Percentiles rank a stretch among this genome's conserved stretches.
These are phyloP conservation scores for Pyrenochaeta sp. DNA, from an alignment of 2,329 filamentous ascomycete genomes.

Conservation along the genomic window DNA sequence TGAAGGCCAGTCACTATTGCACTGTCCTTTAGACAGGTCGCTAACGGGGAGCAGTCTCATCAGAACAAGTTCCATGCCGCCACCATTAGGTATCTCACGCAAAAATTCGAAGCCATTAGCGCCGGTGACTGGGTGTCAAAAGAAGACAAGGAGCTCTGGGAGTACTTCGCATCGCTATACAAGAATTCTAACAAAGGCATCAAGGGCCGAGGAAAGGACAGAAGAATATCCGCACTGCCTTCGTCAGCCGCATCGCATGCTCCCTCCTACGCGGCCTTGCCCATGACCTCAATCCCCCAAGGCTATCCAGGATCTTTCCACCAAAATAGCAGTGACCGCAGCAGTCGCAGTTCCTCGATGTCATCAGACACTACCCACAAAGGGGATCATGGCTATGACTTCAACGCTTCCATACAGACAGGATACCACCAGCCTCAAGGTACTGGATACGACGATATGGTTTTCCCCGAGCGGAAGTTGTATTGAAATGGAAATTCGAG, in stretches of 20 bases:
- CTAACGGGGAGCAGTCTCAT: slow-evolving; percentile 68
- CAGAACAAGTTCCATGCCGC: slow-evolving; percentile 91
- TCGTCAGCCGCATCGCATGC: slow-evolving; percentile 36
- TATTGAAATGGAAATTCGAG: slow-evolving; percentile 25
- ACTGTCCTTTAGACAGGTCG: neutral
- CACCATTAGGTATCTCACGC: slow-evolving; percentile 74
- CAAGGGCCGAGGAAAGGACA: slow-evolving; percentile 90
- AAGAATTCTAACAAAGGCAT: slow-evolving; percentile 99
- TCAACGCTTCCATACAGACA: slow-evolving; percentile 39
- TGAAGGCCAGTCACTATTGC: slow-evolving; percentile 69
- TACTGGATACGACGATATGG: slow-evolving; percentile 44
- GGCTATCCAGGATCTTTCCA: slow-evolving; percentile 36
- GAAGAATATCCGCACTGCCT: slow-evolving; percentile 64
- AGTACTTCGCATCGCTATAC: slow-evolving; percentile 88
- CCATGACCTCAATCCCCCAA: slow-evolving; percentile 29
- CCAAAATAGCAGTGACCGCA: slow-evolving; percentile 41
- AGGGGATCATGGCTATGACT: slow-evolving; percentile 40
- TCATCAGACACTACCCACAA: slow-evolving; percentile 41
- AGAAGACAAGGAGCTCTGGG: slow-evolving; percentile 79
- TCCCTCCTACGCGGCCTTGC: slow-evolving; percentile 33
- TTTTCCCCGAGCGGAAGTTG: slow-evolving; percentile 47
- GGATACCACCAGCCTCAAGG: slow-evolving; percentile 32
- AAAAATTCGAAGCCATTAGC: slow-evolving; percentile 71
- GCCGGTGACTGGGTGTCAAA: slow-evolving; percentile 70
- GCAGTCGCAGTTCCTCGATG: slow-evolving; percentile 46